Evolutionary conservation across 345 rosid species (phyloP), one percentile per base, ranked within the genome.

Genomic region (Eutrema japonicum): DNA sequence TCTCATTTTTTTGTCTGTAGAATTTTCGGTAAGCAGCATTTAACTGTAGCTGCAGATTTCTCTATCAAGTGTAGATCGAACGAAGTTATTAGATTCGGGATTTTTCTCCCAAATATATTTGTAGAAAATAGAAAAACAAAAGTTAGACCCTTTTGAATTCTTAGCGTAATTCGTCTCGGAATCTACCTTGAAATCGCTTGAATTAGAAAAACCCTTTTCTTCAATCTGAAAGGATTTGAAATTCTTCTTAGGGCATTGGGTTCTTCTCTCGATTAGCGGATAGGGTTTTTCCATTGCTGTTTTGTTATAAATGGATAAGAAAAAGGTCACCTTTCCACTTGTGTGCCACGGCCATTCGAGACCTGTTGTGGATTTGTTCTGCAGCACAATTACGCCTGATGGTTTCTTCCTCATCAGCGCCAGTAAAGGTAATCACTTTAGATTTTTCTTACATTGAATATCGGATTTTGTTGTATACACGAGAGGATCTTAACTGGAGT

Each of bases 301-400:
- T 10, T 49, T 30, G 45, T 30, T 38, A 22, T 5, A 2, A 30
- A 89, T 89, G 96, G 96, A 90, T 46, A 90, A 90, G 91, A 90
- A 83, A 64, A 90, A 85, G 75, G 82, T 81, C 40, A 76, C 84
- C 0, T 85, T 85, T 70, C 96, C 96, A 64, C 79, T 86, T 73
- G 91, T 88, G 8, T 90, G 93, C 79, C 96, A 90, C 65, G 93
- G 93, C 9, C 93, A 86, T 80, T 89, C 96, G 7, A 84, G 92
- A 54, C 96, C 96, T n/a, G 92, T 89, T 10, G 92, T 87, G 48
- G 90, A 84, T 86, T 82, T 89, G 73, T 87, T 79, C 78, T 89
- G 85, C 74, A 89, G 90, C 74, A 88, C 92, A 11, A 58, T 84
- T 29, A 87, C 96, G 36, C 90, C 90, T 3, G 96, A 89, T 87